Conservation (phyloP, 208 protist genomes). For the Acanthamoeba royreba region DNA sequence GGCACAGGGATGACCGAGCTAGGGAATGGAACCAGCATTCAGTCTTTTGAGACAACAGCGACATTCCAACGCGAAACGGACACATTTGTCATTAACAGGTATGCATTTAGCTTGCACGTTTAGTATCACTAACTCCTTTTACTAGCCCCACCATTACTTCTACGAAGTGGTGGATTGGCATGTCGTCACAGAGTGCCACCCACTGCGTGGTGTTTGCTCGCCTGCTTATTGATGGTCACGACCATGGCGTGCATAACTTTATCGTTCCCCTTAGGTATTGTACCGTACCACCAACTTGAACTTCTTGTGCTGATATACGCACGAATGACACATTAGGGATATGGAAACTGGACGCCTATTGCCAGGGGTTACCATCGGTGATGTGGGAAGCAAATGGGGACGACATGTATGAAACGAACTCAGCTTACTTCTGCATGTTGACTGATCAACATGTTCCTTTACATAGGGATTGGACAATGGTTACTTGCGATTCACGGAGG, state of each 20-base stretch:
- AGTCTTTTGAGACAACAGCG: conserved; percentile 71
- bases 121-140: too few species aligned
- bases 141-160: conserved; percentile 52
- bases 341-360: not conserved
- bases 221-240: conserved; percentile 58
- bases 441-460: not conserved
- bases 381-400: conserved; percentile 69
- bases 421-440: not conserved
- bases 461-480: conserved; percentile 72
- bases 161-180: conserved; percentile 73
- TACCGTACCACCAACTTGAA: not conserved
- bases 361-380: conserved; percentile 57
- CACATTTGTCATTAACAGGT: conserved; percentile 70
- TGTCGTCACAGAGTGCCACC: not conserved
- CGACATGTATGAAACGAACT: not conserved
- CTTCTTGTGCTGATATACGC: too few species aligned
- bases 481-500: conserved; percentile 59
- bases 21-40: conserved; percentile 69
- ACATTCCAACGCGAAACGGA: conserved; percentile 54
- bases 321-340: not conserved
- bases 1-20: conserved; percentile 62
- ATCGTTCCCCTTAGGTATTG: conserved; percentile 68
- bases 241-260: conserved; percentile 72
- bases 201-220: conserved; percentile 68
- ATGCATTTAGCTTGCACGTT: too few species aligned